Percentiles rank a stretch among this genome's conserved stretches.
Conservation (phyloP, 371 early-diverging fungal genomes). For the Mortierella sp. region DNA sequence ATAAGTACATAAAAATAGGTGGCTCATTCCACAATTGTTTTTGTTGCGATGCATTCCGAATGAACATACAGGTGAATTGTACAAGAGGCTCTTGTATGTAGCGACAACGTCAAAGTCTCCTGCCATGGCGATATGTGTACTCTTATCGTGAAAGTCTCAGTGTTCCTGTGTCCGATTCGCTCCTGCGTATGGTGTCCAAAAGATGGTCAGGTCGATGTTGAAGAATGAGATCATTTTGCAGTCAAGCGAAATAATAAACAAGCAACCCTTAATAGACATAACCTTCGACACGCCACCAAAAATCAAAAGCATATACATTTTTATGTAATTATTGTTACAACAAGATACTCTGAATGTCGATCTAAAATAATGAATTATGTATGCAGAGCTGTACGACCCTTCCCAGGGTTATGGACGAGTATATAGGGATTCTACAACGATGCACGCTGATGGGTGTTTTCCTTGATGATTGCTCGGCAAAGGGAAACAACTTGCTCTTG, state of each 20-base stretch:
- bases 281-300: background rate
- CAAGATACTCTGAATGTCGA: background rate
- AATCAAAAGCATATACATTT: background rate
- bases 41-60: background rate
- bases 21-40: background rate
- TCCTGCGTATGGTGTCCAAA: slow-evolving; percentile 1
- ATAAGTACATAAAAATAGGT: background rate
- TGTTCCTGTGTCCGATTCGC: background rate
- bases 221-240: background rate
- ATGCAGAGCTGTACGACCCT: background rate
- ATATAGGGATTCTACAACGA: slow-evolving; percentile 11
- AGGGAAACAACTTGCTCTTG: slow-evolving; percentile 23
- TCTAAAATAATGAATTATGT: background rate
- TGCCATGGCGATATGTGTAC: slow-evolving; percentile 19
- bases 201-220: background rate
- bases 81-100: slow-evolving; percentile 43
- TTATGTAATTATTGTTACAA: background rate
- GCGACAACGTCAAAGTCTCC: slow-evolving; percentile 50
- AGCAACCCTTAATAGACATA: background rate
- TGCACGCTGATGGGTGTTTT: slow-evolving; percentile 18
- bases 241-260: background rate
- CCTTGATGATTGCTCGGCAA: slow-evolving; percentile 25
- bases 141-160: background rate
- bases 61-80: slow-evolving; percentile 40
- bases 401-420: background rate